Percentiles rank a stretch among this genome's conserved stretches.
phyloP scores from a whole-genome alignment of 805 yeast species.

The Kuraishia ogatae region DNA sequence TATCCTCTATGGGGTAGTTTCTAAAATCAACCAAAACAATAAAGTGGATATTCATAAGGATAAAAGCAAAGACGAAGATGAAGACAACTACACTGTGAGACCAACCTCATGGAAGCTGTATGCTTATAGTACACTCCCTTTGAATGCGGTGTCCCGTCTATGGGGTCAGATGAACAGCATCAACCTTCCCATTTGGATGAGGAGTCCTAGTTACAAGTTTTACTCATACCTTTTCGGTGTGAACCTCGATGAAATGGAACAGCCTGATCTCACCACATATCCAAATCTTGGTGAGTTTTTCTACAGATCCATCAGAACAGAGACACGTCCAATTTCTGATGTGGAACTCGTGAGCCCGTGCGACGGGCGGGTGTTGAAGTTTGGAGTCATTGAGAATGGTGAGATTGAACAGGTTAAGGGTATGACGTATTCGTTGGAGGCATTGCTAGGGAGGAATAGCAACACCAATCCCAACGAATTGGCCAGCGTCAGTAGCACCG shows the following conservation, averaged over 20 bases:
- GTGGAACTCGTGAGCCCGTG: constrained; percentile 78
- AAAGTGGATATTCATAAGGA: constrained; percentile 9
- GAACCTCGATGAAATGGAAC: constrained; percentile 80
- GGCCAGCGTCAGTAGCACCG: no score
- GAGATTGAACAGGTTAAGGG: constrained; percentile 97
- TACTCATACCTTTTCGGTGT: constrained; percentile 82
- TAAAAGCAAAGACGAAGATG: constrained; percentile 12
- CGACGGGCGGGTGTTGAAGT: constrained; percentile 83
- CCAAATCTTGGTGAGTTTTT: constrained; percentile 85
- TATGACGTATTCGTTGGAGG: constrained; percentile 83
- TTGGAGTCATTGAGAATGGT: constrained; percentile 74
- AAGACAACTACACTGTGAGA: constrained; percentile 31
- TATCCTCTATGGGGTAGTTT: constrained; percentile 45
- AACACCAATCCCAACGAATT: no score
- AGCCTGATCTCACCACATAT: constrained; percentile 67
- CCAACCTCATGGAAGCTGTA: constrained; percentile 86
- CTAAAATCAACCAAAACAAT: constrained; percentile 25
- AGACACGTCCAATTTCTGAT: constrained; percentile 65
- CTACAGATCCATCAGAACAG: constrained; percentile 73
- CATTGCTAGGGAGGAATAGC: constrained; percentile 65
- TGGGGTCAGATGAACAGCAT: constrained; percentile 92
- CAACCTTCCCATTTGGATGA: constrained; percentile 78
- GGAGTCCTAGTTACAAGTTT: constrained; percentile 72
- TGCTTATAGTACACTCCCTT: constrained; percentile 82
- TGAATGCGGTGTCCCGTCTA: constrained; percentile 81